Base-by-base conservation (phyloP, 108 stramenopile species). In the Nitzschia palea region DNA sequence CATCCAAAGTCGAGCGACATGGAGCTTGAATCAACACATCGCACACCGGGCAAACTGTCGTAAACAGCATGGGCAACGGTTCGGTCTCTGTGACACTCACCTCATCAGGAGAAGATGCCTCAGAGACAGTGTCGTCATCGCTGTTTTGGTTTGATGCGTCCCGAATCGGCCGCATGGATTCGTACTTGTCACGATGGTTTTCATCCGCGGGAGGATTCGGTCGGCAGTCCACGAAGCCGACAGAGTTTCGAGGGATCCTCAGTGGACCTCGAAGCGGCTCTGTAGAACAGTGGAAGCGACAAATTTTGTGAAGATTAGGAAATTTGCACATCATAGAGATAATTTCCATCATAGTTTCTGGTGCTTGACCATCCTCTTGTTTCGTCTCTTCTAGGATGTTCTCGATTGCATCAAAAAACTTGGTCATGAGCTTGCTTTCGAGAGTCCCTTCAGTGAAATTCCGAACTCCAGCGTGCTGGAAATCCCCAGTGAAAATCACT, bases 401-500 rank as follows among this genome's bases (percentile, higher is more conserved):
- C 20, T 54, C 63, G 26, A 73, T 34, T 33, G 23, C 18, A 5
- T 58, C 55, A 35, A 37, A 64, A 23, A 73, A 42, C n/a, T 42
- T 15, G 6, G 28, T 29, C 54, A 73, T 50, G 1, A 66, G 54
- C 33, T 53, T 42, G 17, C 66, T 48, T 65, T 73, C 61, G 3
- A 10, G 27, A 25, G 48, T 54, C 6, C 55, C 65, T 1, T 14
- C 43, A 8, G 53, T 18, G 17, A 62, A 44, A 51, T 62, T 69
- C 1, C 61, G 33, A 4, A 71, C 76, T 2, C 76, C 76, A 6
- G 70, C 69, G 37, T 77, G 76, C 25, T 60, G 76, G 37, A 77
- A 77, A 33, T 77, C 76, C 10, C 76, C 76, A 17, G 76, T 77
- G 36, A 77, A 77, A 17, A 66, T 36, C 6, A 40, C 50, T 6